A percentile compares a stretch with the other conserved stretches of the same genome.
Evolutionary conservation across 768 basidiomycete species (phyloP).

Genomic region (Tulasnella sp.): DNA sequence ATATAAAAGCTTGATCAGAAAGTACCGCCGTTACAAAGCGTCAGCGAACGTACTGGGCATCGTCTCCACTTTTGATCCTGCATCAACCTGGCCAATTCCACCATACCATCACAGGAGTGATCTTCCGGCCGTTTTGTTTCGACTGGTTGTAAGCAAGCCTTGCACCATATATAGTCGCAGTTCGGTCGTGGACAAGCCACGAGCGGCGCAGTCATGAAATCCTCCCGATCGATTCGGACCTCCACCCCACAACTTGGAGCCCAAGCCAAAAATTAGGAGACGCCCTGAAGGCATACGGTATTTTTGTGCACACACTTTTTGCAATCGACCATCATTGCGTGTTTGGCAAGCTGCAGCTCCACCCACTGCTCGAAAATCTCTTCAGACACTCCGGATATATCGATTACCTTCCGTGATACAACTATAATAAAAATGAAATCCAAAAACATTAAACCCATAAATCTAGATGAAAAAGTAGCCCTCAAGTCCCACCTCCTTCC

Average conservation of each 20-base stretch:
- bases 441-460: constrained; percentile 8
- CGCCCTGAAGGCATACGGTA: neutral
- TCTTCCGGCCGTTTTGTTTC: constrained; percentile 43
- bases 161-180: constrained; percentile 61
- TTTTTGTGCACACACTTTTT: constrained; percentile 36
- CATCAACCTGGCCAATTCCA: constrained; percentile 53
- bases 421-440: constrained; percentile 34
- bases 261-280: neutral
- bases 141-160: constrained; percentile 49
- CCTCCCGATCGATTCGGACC: constrained; percentile 49
- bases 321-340: constrained; percentile 48
- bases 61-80: constrained; percentile 54
- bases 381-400: constrained; percentile 46
- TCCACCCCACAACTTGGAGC: constrained; percentile 41
- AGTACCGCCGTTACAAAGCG: neutral
- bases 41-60: constrained; percentile 48
- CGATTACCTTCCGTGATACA: constrained; percentile 43
- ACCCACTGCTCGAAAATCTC: constrained; percentile 42
- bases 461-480: constrained; percentile 23
- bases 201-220: constrained; percentile 41
- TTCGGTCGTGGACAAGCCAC: constrained; percentile 49
- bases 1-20: neutral
- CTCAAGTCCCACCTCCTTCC: constrained; percentile 36
- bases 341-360: constrained; percentile 47
- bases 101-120: constrained; percentile 53